Evolutionary conservation across 371 early-diverging fungal species (phyloP).

Genomic region (Actinomortierella wolfii): DNA sequence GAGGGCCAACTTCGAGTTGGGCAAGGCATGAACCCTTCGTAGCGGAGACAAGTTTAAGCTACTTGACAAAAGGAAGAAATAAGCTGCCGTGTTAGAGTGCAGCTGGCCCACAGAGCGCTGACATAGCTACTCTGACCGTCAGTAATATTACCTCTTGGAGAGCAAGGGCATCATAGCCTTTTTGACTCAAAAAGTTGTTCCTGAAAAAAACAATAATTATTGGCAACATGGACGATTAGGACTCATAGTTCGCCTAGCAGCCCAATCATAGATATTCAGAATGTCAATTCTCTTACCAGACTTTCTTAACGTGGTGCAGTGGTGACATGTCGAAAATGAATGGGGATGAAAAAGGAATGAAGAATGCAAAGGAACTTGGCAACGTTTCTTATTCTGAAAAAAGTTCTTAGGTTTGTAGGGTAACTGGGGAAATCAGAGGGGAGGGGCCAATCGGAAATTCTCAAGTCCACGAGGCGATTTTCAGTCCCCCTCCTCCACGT

Average conservation of each 20-base stretch:
- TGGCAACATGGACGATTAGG: too few relatives aligned
- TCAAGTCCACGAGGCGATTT: too few relatives aligned
- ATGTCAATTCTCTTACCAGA: slow-evolving; percentile 22
- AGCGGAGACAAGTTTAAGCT: slow-evolving; percentile 53
- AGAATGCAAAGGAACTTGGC: too few relatives aligned
- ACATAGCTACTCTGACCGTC: too few relatives aligned
- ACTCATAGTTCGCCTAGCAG: too few relatives aligned
- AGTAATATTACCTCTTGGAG: slow-evolving; percentile 23
- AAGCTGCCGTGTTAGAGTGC: neutral
- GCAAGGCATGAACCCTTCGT: slow-evolving; percentile 52
- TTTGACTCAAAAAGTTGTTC: slow-evolving; percentile 25
- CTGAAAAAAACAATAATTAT: slow-evolving; percentile 5
- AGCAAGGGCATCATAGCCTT: slow-evolving; percentile 38
- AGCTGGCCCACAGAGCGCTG: too few relatives aligned
- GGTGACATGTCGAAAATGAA: slow-evolving; percentile 13
- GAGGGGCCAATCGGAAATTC: too few relatives aligned
- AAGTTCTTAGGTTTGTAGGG: too few relatives aligned
- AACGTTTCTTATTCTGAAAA: too few relatives aligned
- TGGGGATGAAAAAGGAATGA: too few relatives aligned
- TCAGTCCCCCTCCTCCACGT: too few relatives aligned
- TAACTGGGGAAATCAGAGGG: too few relatives aligned
- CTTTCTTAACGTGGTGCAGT: slow-evolving; percentile 30
- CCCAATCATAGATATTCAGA: neutral
- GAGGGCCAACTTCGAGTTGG: slow-evolving; percentile 56
- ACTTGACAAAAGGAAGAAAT: neutral